These are phyloP conservation scores for Margaritispora aquatica DNA, from an alignment of 495 filamentous ascomycete genomes.

Conservation along the genomic window DNA sequence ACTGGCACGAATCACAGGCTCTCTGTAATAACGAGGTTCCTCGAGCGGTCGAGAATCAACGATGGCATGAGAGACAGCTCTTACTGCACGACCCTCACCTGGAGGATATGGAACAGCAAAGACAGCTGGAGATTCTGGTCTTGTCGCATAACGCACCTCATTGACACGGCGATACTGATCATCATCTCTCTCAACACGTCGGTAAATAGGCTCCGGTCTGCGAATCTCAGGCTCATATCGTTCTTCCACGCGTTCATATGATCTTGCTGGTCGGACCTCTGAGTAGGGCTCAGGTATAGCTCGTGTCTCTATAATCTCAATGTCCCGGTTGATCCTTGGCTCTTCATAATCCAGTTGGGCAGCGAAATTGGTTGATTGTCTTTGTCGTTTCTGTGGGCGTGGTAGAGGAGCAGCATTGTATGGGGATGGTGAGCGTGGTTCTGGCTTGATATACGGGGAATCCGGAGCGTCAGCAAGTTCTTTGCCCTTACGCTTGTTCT, in stretches of 20 bases:
- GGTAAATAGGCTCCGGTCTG: slow-evolving; percentile 12
- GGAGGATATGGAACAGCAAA: slow-evolving; percentile 38
- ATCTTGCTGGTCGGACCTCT: slow-evolving; percentile 3
- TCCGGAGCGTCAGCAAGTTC: slow-evolving; percentile 30
- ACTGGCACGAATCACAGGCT: slow-evolving; percentile 30
- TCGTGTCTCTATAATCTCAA: neutral
- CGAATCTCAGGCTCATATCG: slow-evolving; percentile 16
- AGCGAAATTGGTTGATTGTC: slow-evolving; percentile 40
- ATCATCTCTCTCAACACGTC: slow-evolving; percentile 31
- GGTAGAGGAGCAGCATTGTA: slow-evolving; percentile 47
- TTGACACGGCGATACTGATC: slow-evolving; percentile 27
- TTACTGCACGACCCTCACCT: slow-evolving; percentile 39
- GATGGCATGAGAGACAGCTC: slow-evolving; percentile 56
- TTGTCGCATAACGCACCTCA: slow-evolving; percentile 40
- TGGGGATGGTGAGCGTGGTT: slow-evolving; percentile 79
- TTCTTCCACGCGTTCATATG: slow-evolving; percentile 11
- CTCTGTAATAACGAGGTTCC: slow-evolving; percentile 51
- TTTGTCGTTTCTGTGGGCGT: slow-evolving; percentile 45
- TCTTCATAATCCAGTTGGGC: slow-evolving; percentile 37
- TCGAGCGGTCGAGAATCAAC: slow-evolving; percentile 45
- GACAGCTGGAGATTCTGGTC: slow-evolving; percentile 41
- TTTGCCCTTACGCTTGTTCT: slow-evolving; percentile 46
- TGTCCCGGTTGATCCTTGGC: slow-evolving; percentile 13
- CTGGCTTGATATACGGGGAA: slow-evolving; percentile 72
- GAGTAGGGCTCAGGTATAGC: slow-evolving; percentile 4